These are phyloP conservation scores for Neofusicoccum laricinum DNA, from an alignment of 2,329 filamentous ascomycete species.

Conservation along the genomic window DNA sequence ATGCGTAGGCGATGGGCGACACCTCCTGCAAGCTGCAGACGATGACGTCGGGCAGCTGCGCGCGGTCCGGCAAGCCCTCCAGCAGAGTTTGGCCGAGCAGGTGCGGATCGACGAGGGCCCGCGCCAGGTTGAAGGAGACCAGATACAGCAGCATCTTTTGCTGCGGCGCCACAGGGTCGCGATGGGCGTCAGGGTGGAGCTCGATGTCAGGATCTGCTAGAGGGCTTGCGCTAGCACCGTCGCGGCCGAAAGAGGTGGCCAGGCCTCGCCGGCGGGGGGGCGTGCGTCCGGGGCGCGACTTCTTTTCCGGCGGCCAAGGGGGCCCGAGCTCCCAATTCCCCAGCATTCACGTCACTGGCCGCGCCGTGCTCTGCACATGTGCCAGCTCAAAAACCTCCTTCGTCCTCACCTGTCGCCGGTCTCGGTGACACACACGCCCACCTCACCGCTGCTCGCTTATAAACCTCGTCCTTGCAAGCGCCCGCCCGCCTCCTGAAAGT, in stretches of 20 bases:
- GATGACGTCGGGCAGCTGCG: conserved; percentile 63
- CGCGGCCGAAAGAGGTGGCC: background rate
- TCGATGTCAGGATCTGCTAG: background rate
- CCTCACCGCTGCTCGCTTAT: conserved; percentile 1
- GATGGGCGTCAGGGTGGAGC: conserved; percentile 49
- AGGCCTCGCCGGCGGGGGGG: background rate
- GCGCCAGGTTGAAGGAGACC: conserved; percentile 86
- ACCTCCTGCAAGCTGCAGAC: conserved; percentile 80
- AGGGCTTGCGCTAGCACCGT: background rate
- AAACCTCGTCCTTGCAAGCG: background rate
- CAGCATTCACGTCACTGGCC: background rate
- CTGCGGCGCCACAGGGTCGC: background rate
- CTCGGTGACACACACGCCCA: background rate
- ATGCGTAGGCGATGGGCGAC: conserved; percentile 77
- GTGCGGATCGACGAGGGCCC: conserved; percentile 67
- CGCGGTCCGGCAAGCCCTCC: conserved; percentile 32
- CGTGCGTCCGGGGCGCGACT: background rate
- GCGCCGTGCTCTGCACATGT: conserved; percentile 1
- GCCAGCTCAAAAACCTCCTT: conserved; percentile 11
- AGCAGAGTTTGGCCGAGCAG: conserved; percentile 51
- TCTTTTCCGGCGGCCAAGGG: too few species aligned
- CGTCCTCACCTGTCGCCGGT: background rate
- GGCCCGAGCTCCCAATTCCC: conserved; percentile 7
- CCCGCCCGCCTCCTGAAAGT: background rate
- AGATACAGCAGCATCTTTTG: conserved; percentile 55